Base-by-base conservation (phyloP, 345 rosid genomes). In the Melaleuca quinquenervia region DNA sequence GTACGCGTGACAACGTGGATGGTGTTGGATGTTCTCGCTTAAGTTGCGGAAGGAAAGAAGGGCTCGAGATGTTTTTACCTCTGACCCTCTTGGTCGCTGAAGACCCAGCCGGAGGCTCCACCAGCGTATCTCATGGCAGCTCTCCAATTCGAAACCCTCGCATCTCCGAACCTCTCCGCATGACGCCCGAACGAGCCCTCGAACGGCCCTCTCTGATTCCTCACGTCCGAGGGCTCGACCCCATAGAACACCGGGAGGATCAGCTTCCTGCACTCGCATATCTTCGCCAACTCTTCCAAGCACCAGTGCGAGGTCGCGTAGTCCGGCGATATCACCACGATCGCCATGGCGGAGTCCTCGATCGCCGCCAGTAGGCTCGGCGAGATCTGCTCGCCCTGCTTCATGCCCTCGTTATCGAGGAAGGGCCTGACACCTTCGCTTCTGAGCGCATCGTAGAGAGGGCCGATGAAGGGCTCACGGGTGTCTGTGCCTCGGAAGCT, bases 401-500 rank as follows among this genome's bases (percentile, higher is more conserved):
- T 49, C 50, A 88, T 74, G 24, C 86, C 83, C 36, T 90, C 70
- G 75, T 84, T 55, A 83, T 90, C 92, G 8, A 78, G 88, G 85
- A 87, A 87, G 36, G 86, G 52, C 75, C 58, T 56, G 82, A 88
- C 29, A 1, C 83, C 84, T 6, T 84, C 36, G 14, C 70, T 36
- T 29, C 48, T 10, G 55, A 91, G 85, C 70, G 88, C 76, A 26
- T 32, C 80, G 54, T 84, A 87, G 41, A 91, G 85, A 56, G 85
- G 89, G 9, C 82, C 62, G 24, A 82, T 82, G 87, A 91, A 88
- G 52, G 24, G 32, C 2, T 29, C 14, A 83, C 91, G 90, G 4
- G 89, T 88, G 87, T 90, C 90, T n/a, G 14, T 44, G 14, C 89
- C 92, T 53, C 90, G 80, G 52, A 89, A 90, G 85, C 91, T 90